Evolutionary conservation across 2,329 filamentous ascomycete genomes (phyloP).

Genomic region (Lecanosticta acicola): DNA sequence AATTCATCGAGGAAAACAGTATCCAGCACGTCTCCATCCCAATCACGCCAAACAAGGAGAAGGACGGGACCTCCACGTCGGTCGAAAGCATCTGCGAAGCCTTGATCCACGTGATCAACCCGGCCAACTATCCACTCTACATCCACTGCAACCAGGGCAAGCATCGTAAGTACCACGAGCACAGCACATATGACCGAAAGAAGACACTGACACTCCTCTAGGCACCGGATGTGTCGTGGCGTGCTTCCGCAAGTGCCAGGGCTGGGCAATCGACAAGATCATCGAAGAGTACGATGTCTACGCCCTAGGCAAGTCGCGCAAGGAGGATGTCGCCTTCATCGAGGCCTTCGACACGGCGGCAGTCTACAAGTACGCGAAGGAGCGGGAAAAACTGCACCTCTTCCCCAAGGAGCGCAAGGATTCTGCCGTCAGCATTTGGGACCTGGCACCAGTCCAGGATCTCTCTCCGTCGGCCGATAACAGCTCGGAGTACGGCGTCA

Average conservation of each 20-base stretch:
- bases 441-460: slow-evolving; percentile 4
- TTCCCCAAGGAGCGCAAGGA: slow-evolving; percentile 1
- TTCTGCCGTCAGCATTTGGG: slow-evolving; percentile 1
- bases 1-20: slow-evolving; percentile 60
- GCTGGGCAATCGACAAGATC: slow-evolving; percentile 58
- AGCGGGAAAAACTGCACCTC: slow-evolving; percentile 1
- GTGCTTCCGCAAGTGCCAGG: slow-evolving; percentile 66
- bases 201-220: not conserved
- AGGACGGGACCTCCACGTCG: slow-evolving; percentile 53
- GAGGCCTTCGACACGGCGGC: slow-evolving; percentile 38
- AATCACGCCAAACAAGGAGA: slow-evolving; percentile 83
- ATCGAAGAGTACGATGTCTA: slow-evolving; percentile 69
- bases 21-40: slow-evolving; percentile 71
- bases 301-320: slow-evolving; percentile 46
- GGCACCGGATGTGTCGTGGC: slow-evolving; percentile 78
- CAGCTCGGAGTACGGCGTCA: too few species aligned
- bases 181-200: too few species aligned
- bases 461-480: too few species aligned
- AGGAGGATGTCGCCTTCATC: slow-evolving; percentile 44
- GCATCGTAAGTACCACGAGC: slow-evolving; percentile 64
- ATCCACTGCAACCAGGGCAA: slow-evolving; percentile 94
- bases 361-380: slow-evolving; percentile 30
- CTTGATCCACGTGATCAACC: slow-evolving; percentile 64
- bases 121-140: slow-evolving; percentile 69
- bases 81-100: slow-evolving; percentile 63